A percentile compares a stretch with the other conserved stretches of the same genome.
Evolutionary conservation across 768 basidiomycete genomes (phyloP).

Genomic region (Pleurotus djamor): DNA sequence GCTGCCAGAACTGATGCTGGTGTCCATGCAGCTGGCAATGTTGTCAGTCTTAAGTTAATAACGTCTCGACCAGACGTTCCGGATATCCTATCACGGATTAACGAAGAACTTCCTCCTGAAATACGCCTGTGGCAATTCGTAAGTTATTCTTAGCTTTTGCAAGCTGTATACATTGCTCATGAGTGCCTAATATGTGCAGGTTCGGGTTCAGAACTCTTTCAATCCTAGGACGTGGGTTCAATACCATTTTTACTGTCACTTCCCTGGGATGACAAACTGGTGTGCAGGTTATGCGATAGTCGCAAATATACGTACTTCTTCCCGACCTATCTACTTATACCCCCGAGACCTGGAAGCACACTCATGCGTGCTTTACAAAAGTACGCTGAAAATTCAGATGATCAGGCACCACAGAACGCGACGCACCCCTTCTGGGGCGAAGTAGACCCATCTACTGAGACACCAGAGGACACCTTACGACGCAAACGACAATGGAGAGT

Average conservation of each 20-base stretch:
- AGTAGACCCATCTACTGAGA: constrained; percentile 29
- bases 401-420: constrained; percentile 11
- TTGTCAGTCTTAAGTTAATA: constrained; percentile 92
- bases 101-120: constrained; percentile 85
- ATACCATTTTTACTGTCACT: constrained; percentile 14
- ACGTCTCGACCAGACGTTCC: constrained; percentile 65
- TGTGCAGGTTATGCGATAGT: constrained; percentile 80
- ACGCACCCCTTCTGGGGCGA: constrained; percentile 65
- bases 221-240: constrained; percentile 62
- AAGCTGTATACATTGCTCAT: neutral
- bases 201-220: constrained; percentile 78
- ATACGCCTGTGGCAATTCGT: constrained; percentile 93
- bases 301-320: constrained; percentile 98
- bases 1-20: constrained; percentile 97
- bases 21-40: constrained; percentile 94
- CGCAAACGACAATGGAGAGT: constrained; percentile 76
- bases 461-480: constrained; percentile 55
- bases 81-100: constrained; percentile 72
- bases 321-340: constrained; percentile 89
- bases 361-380: constrained; percentile 45
- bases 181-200: constrained; percentile 35
- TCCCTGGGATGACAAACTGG: neutral
- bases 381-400: constrained; percentile 12
- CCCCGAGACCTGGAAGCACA: constrained; percentile 77
- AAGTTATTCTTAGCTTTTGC: constrained; percentile 24